Conservation (phyloP, 129 eudicot genomes). For the Sambucus nigra region DNA sequence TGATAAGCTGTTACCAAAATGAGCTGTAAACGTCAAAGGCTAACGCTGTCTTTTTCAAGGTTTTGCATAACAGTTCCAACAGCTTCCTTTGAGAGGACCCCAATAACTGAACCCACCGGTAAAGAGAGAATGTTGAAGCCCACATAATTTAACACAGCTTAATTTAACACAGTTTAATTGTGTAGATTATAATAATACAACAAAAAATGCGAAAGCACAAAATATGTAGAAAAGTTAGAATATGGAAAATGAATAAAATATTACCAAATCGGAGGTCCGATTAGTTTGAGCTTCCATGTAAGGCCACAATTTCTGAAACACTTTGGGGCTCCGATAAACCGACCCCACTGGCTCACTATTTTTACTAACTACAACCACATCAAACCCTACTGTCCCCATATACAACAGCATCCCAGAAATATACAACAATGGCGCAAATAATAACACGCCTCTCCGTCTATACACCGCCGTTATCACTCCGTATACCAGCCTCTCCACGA, state of each 20-base stretch:
- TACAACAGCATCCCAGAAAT: conserved; percentile 85
- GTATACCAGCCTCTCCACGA: conserved; percentile 59
- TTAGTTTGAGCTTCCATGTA: conserved; percentile 66
- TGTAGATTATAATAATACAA: too few species aligned
- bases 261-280: conserved; percentile 46
- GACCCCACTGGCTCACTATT: conserved; percentile 53
- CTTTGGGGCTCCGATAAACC: conserved; percentile 73
- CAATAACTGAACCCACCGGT: background rate
- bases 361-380: conserved; percentile 29
- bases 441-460: conserved; percentile 71
- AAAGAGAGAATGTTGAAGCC: background rate
- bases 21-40: too few species aligned
- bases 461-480: conserved; percentile 63
- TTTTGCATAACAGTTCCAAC: too few species aligned
- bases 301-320: conserved; percentile 76
- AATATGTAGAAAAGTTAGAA: too few species aligned
- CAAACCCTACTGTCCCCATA: conserved; percentile 81
- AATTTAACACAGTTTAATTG: too few species aligned
- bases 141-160: too few species aligned
- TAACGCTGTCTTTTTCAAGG: too few species aligned
- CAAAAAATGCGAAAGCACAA: too few species aligned
- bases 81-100: conserved; percentile 6
- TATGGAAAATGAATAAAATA: background rate
- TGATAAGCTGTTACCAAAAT: too few species aligned
- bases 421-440: conserved; percentile 85